Base-by-base conservation (phyloP, 2,329 filamentous ascomycete genomes). In the Clonostachys chloroleuca region DNA sequence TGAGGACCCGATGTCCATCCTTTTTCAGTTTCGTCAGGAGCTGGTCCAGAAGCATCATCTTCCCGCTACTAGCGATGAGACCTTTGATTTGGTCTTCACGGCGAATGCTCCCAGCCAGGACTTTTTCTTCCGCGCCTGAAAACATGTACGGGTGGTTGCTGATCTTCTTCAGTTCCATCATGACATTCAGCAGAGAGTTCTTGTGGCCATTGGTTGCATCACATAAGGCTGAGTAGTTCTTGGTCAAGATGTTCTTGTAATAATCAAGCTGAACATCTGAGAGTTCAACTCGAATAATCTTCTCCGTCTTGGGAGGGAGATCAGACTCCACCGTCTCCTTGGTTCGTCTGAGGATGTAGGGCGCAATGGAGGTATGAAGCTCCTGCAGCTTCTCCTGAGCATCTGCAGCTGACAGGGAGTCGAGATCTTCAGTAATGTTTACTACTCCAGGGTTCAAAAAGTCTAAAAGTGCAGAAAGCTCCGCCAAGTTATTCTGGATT, bases 61-160 rank as follows among this genome's bases (percentile, higher is more conserved):
- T 99, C 56, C 95, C 95, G 69, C 94, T 99, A 62, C 91, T 96
- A 5, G 92, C 92, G 60, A 99, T 95, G 51, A 99, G 79, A 17
- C 89, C 89, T 63, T 95, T 94, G 57, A 99, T 81, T 52, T 91
- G 83, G 62, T 97, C 94, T 60, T 97, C 92, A 33, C 92, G 87
- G 17, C 88, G 84, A 46, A 81, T 80, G 58, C 86, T 91, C 13
- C 89, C 90, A 50, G 82, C 85, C 44, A 97, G 69, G 12, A 97
- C 89, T 55, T 87, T 89, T 49, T 95, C 89, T 63, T 99, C 94
- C 3, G 91, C 92, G 52, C 91, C 92, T 3, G 89, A 87, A 57
- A 99, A 97, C 86, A 99, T 95, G 70, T 96, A 95, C 1, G 94
- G 92, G 62, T 99, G 94, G 60, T 99, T 99, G 70, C 92, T 97